Base-by-base conservation (phyloP, 805 yeast species). In the Ogataea zsoltii region DNA sequence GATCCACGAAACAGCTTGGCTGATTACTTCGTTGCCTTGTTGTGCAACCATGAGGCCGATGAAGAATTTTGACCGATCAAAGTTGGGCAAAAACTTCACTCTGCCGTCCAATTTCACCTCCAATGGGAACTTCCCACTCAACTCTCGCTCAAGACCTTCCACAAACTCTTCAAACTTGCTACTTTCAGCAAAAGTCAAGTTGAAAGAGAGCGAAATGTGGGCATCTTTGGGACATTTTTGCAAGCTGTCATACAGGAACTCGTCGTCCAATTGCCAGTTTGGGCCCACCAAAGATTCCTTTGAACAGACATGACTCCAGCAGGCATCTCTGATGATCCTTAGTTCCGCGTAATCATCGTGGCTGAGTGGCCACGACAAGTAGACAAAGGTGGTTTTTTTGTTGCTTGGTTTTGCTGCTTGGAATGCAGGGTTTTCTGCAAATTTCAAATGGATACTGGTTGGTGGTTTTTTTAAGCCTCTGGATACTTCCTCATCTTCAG, bases 121-220 rank as follows among this genome's bases (percentile, higher is more conserved):
- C 16, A 45, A 3, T 7, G 58, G 54, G 30, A 44, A 42, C 16
- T 19, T n/a, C 9, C 13, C 7, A 2, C 16, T 15, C 3, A 23
- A 10, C 6, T 38, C 14, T 4, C 17, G 28, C 39, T 11, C 10
- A 54, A 18, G 15, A 10, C 3, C 12, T 33, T 14, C 2, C 38
- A 6, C 33, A 51, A 44, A 2, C 13, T 9, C 3, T n/a, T 38
- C 26, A 7, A 43, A 36, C 3, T 42, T 36, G 1, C 14, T 1
- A 7, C 34, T 26, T 7, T 30, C 34, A n/a, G 33, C 35, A 33
- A 55, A 53, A 9, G 49, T 38, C 15, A 55, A n/a, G 34, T 55
- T 55, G 31, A 45, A 55, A 0, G 57, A 51, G 11, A 57, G 39
- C 12, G 62, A 57, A 4, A 57, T 38, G 34, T 57, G 62, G 3